These are phyloP conservation scores for Ustilago cynodontis DNA, from an alignment of 1,284 basidiomycete species.

Conservation along the genomic window DNA sequence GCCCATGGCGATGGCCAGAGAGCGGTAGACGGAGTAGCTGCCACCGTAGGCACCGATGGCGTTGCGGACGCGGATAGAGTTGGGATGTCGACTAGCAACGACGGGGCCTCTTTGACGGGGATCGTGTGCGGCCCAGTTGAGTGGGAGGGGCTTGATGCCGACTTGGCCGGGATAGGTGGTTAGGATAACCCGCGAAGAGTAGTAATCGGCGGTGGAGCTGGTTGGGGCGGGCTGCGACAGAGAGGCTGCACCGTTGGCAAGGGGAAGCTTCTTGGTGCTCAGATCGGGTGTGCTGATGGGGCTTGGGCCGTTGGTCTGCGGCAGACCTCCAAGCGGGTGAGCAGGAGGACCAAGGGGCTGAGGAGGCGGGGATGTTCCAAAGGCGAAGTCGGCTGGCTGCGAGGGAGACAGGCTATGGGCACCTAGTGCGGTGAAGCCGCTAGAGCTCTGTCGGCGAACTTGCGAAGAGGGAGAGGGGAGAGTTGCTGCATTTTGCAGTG, in stretches of 20 bases:
- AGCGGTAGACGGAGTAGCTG: slow-evolving; percentile 93
- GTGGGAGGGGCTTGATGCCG: slow-evolving; percentile 79
- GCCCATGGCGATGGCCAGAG: slow-evolving; percentile 81
- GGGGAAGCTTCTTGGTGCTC: slow-evolving; percentile 27
- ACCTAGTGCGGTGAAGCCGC: slow-evolving; percentile 52
- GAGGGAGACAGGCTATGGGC: slow-evolving; percentile 47
- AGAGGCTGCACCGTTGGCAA: slow-evolving; percentile 26
- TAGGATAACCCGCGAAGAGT: slow-evolving; percentile 58
- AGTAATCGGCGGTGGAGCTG: slow-evolving; percentile 46
- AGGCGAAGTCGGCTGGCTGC: slow-evolving; percentile 30
- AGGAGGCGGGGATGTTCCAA: slow-evolving; percentile 54
- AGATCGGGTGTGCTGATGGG: slow-evolving; percentile 60
- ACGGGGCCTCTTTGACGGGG: slow-evolving; percentile 83
- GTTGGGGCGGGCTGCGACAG: slow-evolving; percentile 28
- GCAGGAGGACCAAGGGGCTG: slow-evolving; percentile 58
- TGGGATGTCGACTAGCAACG: slow-evolving; percentile 86
- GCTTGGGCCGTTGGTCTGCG: slow-evolving; percentile 46
- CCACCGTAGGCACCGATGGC: slow-evolving; percentile 94
- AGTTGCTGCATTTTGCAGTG: slow-evolving; percentile 51
- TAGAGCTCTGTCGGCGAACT: slow-evolving; percentile 44
- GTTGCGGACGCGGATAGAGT: slow-evolving; percentile 88
- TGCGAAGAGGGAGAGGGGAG: slow-evolving; percentile 50
- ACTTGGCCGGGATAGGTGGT: slow-evolving; percentile 64
- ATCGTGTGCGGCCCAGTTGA: slow-evolving; percentile 84
- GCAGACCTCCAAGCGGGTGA: slow-evolving; percentile 31